These are phyloP conservation scores for Akanthomyces muscarius DNA, from an alignment of 2,329 filamentous ascomycete genomes.

Conservation along the genomic window DNA sequence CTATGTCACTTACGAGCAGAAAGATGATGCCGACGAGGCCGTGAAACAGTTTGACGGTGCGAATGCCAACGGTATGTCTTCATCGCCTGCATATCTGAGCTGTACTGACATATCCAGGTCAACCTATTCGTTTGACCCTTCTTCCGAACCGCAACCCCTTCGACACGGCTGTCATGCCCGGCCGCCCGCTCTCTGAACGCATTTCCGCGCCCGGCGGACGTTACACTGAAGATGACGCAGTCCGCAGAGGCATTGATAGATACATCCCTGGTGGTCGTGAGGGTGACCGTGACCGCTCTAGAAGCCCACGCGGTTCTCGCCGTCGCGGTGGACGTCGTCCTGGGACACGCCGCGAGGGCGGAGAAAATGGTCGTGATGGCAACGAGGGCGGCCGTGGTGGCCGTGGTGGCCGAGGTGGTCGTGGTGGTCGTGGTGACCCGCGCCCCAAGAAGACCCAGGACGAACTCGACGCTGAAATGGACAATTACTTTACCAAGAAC, in stretches of 20 bases:
- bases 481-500: slow-evolving; percentile 71
- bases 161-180: slow-evolving; percentile 51
- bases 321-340: slow-evolving; percentile 47
- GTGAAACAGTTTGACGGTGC: slow-evolving; percentile 81
- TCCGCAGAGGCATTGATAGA: slow-evolving; percentile 68
- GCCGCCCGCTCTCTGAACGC: slow-evolving; percentile 57
- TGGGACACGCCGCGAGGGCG: slow-evolving; percentile 42
- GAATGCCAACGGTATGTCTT: slow-evolving; percentile 68
- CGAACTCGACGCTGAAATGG: slow-evolving; percentile 95
- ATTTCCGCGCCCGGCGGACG: slow-evolving; percentile 53
- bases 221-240: slow-evolving; percentile 52
- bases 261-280: slow-evolving; percentile 62
- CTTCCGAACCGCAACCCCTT: slow-evolving; percentile 58
- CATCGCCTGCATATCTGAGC: background rate
- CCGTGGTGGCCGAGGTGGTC: slow-evolving; percentile 40
- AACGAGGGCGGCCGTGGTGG: slow-evolving; percentile 35
- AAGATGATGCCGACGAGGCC: slow-evolving; percentile 68
- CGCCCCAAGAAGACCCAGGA: slow-evolving; percentile 82
- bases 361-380: slow-evolving; percentile 19
- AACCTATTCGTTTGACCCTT: slow-evolving; percentile 73
- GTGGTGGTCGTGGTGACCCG: slow-evolving; percentile 41
- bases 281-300: slow-evolving; percentile 44
- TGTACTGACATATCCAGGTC: slow-evolving; percentile 44
- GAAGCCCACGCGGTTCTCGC: slow-evolving; percentile 48
- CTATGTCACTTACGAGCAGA: slow-evolving; percentile 72